Percentiles rank a stretch among this genome's conserved stretches.
Conservation (phyloP, 1,284 basidiomycete genomes). For the Naganishia liquefaciens region DNA sequence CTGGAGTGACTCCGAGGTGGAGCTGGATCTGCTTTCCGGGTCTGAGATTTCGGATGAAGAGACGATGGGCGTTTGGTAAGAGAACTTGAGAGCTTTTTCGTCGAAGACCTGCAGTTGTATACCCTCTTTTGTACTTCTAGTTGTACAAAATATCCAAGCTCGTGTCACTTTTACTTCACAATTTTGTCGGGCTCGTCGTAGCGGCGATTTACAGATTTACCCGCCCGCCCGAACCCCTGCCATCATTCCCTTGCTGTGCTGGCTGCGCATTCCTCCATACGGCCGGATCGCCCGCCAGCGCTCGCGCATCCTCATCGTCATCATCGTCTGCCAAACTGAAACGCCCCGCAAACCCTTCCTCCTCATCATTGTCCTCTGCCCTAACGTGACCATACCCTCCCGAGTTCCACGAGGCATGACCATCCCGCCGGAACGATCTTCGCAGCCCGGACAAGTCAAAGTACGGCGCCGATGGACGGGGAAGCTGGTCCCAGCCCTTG, state of each 20-base stretch:
- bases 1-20: conserved; percentile 25
- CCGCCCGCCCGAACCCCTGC: conserved; percentile 5
- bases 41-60: conserved; percentile 24
- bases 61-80: conserved; percentile 10
- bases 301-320: conserved; percentile 40
- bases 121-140: neutral
- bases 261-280: conserved; percentile 27
- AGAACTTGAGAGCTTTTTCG: neutral
- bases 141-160: neutral
- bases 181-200: neutral
- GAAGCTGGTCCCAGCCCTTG: conserved; percentile 49
- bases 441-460: conserved; percentile 34
- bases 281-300: conserved; percentile 27
- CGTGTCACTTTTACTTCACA: too few species aligned
- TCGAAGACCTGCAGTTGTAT: neutral
- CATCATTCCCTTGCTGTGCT: neutral
- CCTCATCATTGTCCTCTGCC: conserved; percentile 55
- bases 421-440: conserved; percentile 12
- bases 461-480: conserved; percentile 35
- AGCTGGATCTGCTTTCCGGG: conserved; percentile 15
- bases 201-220: conserved; percentile 7
- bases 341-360: conserved; percentile 59
- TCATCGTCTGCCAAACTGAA: conserved; percentile 52
- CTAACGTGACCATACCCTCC: conserved; percentile 46
- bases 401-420: conserved; percentile 43